Evolutionary conservation across 805 yeast genomes (phyloP), one percentile per base, ranked within the genome.

Genomic region (Ogataea trehaloabstinens): DNA sequence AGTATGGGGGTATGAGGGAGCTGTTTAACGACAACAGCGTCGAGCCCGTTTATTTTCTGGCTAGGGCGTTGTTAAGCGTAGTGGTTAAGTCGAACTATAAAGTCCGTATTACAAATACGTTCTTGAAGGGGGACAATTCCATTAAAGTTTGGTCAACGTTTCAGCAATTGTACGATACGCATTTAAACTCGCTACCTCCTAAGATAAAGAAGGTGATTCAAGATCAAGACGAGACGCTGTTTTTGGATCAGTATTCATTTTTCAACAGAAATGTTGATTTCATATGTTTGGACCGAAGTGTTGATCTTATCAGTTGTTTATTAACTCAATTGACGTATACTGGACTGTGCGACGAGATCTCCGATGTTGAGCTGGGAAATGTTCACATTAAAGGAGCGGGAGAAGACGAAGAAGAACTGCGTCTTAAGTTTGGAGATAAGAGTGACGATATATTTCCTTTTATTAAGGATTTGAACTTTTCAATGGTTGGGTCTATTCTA

Each of bases 301-400:
- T 82, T 20, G 99, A 91, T 61, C 71, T 76, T 30, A 59, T 85
- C 4, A 78, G 95, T 1, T 82, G 88, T 1, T 52, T 87, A 8
- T 63, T 88, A 38, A 77, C 80, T 19, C 97, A 90, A 52, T 63
- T 90, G 50, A 85, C 88, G 2, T 91, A 90, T 57, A 68, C 76
- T 13, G 99, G 98, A 0, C 66, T 93, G 12, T 66, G 89, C 16
- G 90, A 85, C 56, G 96, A 90, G 50, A 57, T 78, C 10, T 70
- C 78, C 48, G 78, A 74, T 4, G 63, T 82, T 5, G 66, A 71
- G 11, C 55, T 70, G 10, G 73, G 71, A 43, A 64, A 51, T 3
- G 50, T 63, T 5, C 50, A 50, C 5, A 25, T 48, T 30, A 41
- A 41, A 3, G 13, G 56, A 2, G 46, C 45, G 4, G 46, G 45